These are phyloP conservation scores for Mycena indigotica DNA, from an alignment of 768 basidiomycete genomes.

Conservation along the genomic window DNA sequence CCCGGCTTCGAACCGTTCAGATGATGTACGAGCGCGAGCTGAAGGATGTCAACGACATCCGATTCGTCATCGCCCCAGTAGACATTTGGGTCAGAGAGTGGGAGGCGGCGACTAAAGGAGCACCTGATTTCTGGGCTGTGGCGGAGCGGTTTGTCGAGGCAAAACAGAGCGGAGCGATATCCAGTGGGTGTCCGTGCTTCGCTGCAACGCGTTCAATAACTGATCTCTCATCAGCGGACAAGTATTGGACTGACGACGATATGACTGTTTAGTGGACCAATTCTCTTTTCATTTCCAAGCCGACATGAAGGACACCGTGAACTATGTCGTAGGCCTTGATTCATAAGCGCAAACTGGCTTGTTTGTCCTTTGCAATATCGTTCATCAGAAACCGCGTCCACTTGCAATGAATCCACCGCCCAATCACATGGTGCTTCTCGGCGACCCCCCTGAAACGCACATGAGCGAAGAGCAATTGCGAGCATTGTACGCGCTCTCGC, in stretches of 20 bases:
- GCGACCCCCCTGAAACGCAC: no score
- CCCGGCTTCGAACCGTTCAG: neutral
- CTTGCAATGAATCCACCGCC: no score
- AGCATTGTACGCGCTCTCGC: no score
- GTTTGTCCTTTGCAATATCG: no score
- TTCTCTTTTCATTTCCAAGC: no score
- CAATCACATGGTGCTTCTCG: no score
- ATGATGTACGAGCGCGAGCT: neutral
- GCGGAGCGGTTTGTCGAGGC: neutral
- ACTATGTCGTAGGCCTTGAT: no score
- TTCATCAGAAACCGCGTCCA: no score
- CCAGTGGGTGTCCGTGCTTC: neutral
- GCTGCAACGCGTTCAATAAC: neutral
- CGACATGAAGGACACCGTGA: no score
- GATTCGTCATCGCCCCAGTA: neutral
- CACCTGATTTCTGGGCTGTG: neutral
- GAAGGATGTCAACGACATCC: neutral
- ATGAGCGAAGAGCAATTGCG: no score
- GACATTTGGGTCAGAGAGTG: neutral
- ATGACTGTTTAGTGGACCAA: conserved; percentile 1
- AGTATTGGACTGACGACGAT: neutral
- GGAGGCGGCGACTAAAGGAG: neutral
- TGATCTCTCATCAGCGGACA: neutral
- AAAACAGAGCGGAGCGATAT: neutral
- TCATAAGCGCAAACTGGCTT: no score